phyloP scores from a whole-genome alignment of 768 basidiomycete genomes.

The Sarcodon aspratus region DNA sequence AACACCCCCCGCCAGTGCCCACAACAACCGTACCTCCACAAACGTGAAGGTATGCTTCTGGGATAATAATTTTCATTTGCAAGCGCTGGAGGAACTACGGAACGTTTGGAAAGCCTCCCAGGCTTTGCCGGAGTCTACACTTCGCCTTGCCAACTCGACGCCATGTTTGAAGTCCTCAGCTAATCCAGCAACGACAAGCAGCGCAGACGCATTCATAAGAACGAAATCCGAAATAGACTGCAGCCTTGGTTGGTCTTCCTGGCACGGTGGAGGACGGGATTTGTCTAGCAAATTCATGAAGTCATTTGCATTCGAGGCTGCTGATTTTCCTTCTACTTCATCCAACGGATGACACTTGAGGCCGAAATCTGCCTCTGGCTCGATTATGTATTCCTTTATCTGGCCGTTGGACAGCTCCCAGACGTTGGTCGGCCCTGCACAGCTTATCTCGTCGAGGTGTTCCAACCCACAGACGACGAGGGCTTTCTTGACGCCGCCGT shows the following conservation, averaged over 20 bases:
- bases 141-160: slow-evolving; percentile 23
- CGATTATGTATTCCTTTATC: slow-evolving; percentile 4
- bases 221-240: slow-evolving; percentile 48
- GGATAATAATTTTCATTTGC: too few relatives aligned
- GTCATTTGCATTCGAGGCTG: slow-evolving; percentile 70
- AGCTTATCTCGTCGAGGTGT: slow-evolving; percentile 89
- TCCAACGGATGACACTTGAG: slow-evolving; percentile 57
- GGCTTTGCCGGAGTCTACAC: slow-evolving; percentile 17
- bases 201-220: slow-evolving; percentile 79
- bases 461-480: slow-evolving; percentile 92
- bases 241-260: slow-evolving; percentile 33
- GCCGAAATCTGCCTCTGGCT: slow-evolving; percentile 71
- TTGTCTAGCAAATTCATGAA: slow-evolving; percentile 55
- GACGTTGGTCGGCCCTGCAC: slow-evolving; percentile 78
- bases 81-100: slow-evolving; percentile 4
- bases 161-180: slow-evolving; percentile 64
- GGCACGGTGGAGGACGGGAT: slow-evolving; percentile 36
- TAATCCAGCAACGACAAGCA: slow-evolving; percentile 76
- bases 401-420: slow-evolving; percentile 52
- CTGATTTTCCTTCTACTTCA: slow-evolving; percentile 62
- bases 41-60: too few relatives aligned
- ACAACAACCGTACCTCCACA: too few relatives aligned
- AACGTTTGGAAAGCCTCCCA: slow-evolving; percentile 19
- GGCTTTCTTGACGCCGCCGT: slow-evolving; percentile 71
- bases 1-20: too few relatives aligned